A percentile compares a stretch with the other conserved stretches of the same genome.
phyloP scores from a whole-genome alignment of 768 basidiomycete genomes.

The Boletus sensibilis region DNA sequence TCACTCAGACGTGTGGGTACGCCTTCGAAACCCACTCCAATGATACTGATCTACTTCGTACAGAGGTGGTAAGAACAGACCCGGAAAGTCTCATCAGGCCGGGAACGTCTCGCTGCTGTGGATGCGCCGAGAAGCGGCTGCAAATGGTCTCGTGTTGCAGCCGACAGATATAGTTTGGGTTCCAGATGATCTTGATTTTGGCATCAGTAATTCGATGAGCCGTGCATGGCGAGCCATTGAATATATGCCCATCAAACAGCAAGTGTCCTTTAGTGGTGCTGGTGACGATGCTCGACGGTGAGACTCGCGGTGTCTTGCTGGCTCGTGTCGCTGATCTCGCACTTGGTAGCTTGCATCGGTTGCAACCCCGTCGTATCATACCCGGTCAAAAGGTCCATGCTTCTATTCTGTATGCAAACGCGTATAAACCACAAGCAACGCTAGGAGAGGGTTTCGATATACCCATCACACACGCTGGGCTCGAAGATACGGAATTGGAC shows the following conservation, averaged over 20 bases:
- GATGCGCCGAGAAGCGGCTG: constrained; percentile 35
- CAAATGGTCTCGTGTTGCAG: constrained; percentile 25
- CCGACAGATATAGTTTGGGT: constrained; percentile 30
- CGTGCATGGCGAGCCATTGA: constrained; percentile 15
- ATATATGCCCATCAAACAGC: constrained; percentile 25
- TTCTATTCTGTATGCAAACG: constrained; percentile 23
- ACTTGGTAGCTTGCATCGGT: constrained; percentile 11
- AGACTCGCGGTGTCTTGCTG: not conserved
- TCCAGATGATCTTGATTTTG: constrained; percentile 26
- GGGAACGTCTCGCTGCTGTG: constrained; percentile 31
- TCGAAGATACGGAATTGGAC: constrained; percentile 6
- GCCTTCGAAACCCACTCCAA: not conserved
- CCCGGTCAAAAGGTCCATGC: constrained; percentile 29
- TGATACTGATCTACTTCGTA: not conserved
- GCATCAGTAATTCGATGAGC: constrained; percentile 23
- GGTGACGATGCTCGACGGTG: constrained; percentile 20
- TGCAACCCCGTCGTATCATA: constrained; percentile 27
- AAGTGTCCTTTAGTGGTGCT: constrained; percentile 20
- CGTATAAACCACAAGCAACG: constrained; percentile 19
- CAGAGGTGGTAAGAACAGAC: constrained; percentile 26
- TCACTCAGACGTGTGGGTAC: constrained; percentile 36
- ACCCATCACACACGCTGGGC: constrained; percentile 2
- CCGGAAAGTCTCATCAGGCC: constrained; percentile 20
- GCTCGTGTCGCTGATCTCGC: not conserved
- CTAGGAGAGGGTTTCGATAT: constrained; percentile 27